Evolutionary conservation across 108 stramenopile species (phyloP), one percentile per base, ranked within the genome.

Genomic region (Pseudonitzschia multiseries): DNA sequence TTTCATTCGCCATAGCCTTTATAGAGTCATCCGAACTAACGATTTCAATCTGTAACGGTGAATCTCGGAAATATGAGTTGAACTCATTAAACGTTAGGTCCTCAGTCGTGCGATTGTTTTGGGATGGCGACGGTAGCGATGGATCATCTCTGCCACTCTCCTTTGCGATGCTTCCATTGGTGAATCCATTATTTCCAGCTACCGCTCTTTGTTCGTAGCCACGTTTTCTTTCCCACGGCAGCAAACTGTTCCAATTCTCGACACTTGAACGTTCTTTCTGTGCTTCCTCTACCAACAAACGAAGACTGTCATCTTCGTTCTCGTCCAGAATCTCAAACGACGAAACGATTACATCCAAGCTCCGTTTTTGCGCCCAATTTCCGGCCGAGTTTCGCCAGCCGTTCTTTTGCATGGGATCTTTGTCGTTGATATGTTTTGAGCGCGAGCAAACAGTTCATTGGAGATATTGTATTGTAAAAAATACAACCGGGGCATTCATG

Each of bases 341-440:
- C 20, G 43, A 72, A 26, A 83, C 78, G 5, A 74, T 64, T 12
- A 83, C 48, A 72, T 83, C 82, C 33, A 83, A 41, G 46, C 70
- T 72, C 41, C 44, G 57, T 51, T 83, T 83, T 20, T 18, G 18
- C 15, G 57, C 46, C 82, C 82, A 83, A 57, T 76, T 72, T 20
- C 54, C 61, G 40, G 36, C 29, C 32, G 61, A 62, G 36, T 62
- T 62, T 40, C 36, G 32, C 61, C 61, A 62, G 20, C 61, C 61
- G 18, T 62, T 62, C 36, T 62, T 62, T 40, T 62, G 61, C 61
- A 62, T 62, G 13, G 61, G 61, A 62, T 62, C 54, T 56, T 21
- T 56, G 46, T 14, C 36, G 36, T 36, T 36, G 36, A 36, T 36
- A 36, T 2, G 36, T 36, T 36, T 36, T 36, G 36, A 36, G 36